Base-by-base conservation (phyloP, 768 basidiomycete genomes). In the Boletus rufocinnamomeus region DNA sequence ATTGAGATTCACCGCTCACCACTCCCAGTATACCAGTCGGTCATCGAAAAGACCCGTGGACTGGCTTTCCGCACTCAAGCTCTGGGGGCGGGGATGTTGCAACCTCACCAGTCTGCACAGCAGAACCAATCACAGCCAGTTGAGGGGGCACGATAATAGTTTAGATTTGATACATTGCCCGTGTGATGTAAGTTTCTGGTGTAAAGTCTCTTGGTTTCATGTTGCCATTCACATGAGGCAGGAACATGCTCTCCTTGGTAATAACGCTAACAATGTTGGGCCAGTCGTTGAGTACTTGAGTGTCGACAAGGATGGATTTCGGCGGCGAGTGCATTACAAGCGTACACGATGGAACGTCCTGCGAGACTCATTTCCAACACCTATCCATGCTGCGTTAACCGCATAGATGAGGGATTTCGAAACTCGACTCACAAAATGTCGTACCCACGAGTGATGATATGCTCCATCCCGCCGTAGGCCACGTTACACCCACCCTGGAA, bases 11-110 rank as follows among this genome's bases (percentile, higher is more conserved):
- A 92, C 72, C 87, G 95, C 17, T 90, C 93, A 8, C 84, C 93
- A 43, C 81, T 89, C 44, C 93, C 95, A 2, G 87, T 95, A 21
- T 96, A 96, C 75, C 95, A 96, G 69, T 83, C 89, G 6, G 88
- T 98, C 65, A 97, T 97, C 65, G 95, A 98, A 74, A 96, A 95
- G 73, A 97, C 95, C 1, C 87, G 93, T 46, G 94, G 95, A 44
- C 79, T 98, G 57, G 86, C 93, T 0, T 85, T 97, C 74, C 87
- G 95, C 55, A 94, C 94, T 0, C 93, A 95, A 69, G 94, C 91
- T 2, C 74, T 97, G 52, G 91, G 93, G 1, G 88, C 89, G 17
- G 92, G 94, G 13, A 86, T 88, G 78, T 66, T 76, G 52, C 75
- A 79, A 51, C 63, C 72, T 40, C 66, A 71, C 6, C 73, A 73